Evolutionary conservation across 768 basidiomycete species (phyloP), one percentile per base, ranked within the genome.

Genomic region (Pulveroboletus ravenelii): DNA sequence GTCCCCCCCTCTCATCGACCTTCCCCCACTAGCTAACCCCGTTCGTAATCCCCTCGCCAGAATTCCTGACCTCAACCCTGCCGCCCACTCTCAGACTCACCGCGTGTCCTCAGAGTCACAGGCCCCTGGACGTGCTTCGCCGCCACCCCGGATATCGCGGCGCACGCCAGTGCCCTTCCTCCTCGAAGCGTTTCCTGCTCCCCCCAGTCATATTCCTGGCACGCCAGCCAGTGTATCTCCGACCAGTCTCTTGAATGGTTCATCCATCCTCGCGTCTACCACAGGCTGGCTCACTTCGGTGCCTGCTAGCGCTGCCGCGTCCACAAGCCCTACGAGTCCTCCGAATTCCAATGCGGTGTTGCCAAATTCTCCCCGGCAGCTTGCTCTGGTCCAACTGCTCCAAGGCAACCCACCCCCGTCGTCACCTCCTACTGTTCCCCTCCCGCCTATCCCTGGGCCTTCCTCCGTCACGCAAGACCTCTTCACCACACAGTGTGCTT

Each of bases 361-460:
- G 14, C 55, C 61, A 14, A 48, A 41, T 41, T 52, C 59, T 1
- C 61, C 60, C 27, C 61, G 49, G 44, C 43, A 59, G 7, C 20
- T 47, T 23, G 43, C 48, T 25, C 34, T 50, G 45, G 39, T 48
- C 1, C 36, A 50, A 13, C 14, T n/a, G 36, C 58, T 31, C 27
- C 53, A 52, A 14, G 38, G 30, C 39, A 80, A 82, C 48, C 84
- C 82, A 0, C 83, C 84, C 0, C 81, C 78, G 0, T 80, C 79
- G 0, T 71, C 68, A 2, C 85, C 84, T 0, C 85, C 85, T 0
- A 66, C 73, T 0, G 58, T 71, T 0, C 84, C 85, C 0, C 75
- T 87, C 3, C 85, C 86, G 0, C 83, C 86, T 3, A 57, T 87
- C 2, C 86, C 86, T 0, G 83, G 80, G 2, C 80, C 80, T 0